Conservation (phyloP, 331 rosid species). For the Malus hybrid region DNA sequence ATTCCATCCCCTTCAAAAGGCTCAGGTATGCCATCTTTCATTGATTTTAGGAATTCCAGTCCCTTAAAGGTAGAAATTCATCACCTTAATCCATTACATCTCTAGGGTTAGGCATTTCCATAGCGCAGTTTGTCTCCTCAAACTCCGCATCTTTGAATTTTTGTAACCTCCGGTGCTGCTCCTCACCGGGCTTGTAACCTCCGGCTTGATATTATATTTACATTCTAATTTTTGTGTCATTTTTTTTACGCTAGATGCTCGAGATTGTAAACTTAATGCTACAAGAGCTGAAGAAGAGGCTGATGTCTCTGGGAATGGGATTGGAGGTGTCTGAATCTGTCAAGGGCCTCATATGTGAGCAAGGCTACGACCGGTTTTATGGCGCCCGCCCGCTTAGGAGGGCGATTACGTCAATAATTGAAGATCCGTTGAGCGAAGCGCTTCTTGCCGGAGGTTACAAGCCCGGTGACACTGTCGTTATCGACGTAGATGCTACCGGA, state of each 20-base stretch:
- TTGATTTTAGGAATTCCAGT: neutral
- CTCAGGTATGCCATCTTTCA: constrained; percentile 56
- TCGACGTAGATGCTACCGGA: constrained; percentile 72
- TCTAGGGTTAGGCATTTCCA: neutral
- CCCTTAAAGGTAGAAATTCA: neutral
- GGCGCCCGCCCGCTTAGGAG: constrained; percentile 79
- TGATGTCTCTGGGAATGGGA: constrained; percentile 42
- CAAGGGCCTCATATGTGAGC: constrained; percentile 47
- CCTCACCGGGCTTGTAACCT: neutral
- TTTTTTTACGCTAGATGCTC: constrained; percentile 43
- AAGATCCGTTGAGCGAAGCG: constrained; percentile 74
- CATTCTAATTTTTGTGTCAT: neutral
- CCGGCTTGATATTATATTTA: neutral
- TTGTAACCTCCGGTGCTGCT: too few species aligned
- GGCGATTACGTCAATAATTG: constrained; percentile 57
- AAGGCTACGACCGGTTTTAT: constrained; percentile 57
- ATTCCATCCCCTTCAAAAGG: constrained; percentile 71
- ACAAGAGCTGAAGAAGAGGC: constrained; percentile 61
- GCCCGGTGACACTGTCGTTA: constrained; percentile 58
- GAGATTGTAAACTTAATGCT: constrained; percentile 58
- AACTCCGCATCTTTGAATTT: neutral
- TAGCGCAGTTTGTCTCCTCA: neutral
- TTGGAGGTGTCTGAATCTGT: constrained; percentile 67
- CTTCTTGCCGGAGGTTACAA: constrained; percentile 54
- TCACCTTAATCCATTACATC: neutral